These are phyloP conservation scores for Termitomyces sp. DNA, from an alignment of 768 basidiomycete genomes.

Conservation along the genomic window DNA sequence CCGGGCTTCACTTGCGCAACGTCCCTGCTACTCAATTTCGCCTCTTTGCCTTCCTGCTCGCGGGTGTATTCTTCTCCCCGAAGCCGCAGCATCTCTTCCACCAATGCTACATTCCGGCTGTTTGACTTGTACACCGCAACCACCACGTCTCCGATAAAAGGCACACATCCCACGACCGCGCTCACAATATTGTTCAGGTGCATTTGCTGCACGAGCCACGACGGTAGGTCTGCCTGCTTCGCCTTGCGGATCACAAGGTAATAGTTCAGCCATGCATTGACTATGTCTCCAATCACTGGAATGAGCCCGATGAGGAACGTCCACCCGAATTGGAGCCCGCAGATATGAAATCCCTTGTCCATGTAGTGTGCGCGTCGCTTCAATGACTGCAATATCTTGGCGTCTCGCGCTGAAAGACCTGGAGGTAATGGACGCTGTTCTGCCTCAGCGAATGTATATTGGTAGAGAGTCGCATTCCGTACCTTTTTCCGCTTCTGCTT, in stretches of 20 bases:
- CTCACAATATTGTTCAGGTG: constrained; percentile 68
- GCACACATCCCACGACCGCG: constrained; percentile 57
- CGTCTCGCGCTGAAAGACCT: constrained; percentile 76
- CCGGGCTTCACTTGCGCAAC: constrained; percentile 47
- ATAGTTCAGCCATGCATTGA: constrained; percentile 64
- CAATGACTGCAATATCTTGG: constrained; percentile 66
- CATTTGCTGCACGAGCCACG: constrained; percentile 71
- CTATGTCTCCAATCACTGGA: constrained; percentile 63
- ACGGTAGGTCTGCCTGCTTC: constrained; percentile 58
- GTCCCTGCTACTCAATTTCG: constrained; percentile 26
- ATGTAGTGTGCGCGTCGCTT: constrained; percentile 77
- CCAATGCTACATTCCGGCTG: constrained; percentile 77
- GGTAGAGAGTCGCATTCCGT: constrained; percentile 6
- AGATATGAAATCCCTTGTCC: constrained; percentile 79
- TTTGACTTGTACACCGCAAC: constrained; percentile 83
- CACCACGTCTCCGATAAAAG: constrained; percentile 69
- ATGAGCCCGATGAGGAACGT: constrained; percentile 75
- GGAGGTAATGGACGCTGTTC: constrained; percentile 61
- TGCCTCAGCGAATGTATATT: neutral
- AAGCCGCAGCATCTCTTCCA: constrained; percentile 80
- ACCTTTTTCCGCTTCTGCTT: constrained; percentile 57
- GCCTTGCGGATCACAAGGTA: constrained; percentile 73
- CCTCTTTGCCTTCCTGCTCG: constrained; percentile 26
- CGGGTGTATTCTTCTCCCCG: constrained; percentile 70
- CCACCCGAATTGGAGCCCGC: constrained; percentile 84